Percentiles rank a stretch among this genome's conserved stretches.
Conservation (phyloP, 805 yeast genomes). For the Starmerella khaoyaiensis region DNA sequence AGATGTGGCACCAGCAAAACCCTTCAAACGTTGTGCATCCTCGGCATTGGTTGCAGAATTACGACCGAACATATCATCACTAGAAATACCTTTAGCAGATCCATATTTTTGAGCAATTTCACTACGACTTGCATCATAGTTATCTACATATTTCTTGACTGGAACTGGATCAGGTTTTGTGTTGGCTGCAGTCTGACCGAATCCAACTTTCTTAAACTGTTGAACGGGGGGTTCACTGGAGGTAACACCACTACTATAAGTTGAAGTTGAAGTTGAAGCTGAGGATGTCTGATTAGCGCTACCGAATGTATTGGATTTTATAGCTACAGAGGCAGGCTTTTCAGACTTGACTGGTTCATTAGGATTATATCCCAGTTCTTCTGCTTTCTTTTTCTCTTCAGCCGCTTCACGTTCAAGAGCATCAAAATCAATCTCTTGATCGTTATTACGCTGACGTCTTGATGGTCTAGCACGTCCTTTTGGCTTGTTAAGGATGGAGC, state of each 20-base stretch:
- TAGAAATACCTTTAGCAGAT: constrained; percentile 82
- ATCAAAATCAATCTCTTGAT: constrained; percentile 42
- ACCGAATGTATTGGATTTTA: constrained; percentile 5
- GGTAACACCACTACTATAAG: not conserved
- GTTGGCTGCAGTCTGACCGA: constrained; percentile 22
- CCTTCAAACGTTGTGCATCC: constrained; percentile 55
- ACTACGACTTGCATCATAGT: constrained; percentile 21
- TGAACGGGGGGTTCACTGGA: constrained; percentile 13
- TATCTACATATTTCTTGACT: constrained; percentile 37
- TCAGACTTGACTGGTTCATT: constrained; percentile 15
- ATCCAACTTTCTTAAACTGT: constrained; percentile 20
- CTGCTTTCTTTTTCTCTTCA: constrained; percentile 51
- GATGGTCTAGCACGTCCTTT: constrained; percentile 19
- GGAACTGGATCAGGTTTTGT: constrained; percentile 19
- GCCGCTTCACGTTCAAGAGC: constrained; percentile 67
- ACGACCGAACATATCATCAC: constrained; percentile 88
- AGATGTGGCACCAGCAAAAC: constrained; percentile 74
- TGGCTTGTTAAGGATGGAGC: constrained; percentile 12
- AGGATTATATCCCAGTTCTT: constrained; percentile 35
- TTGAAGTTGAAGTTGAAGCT: not conserved
- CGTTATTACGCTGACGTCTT: constrained; percentile 23
- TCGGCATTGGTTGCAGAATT: constrained; percentile 71
- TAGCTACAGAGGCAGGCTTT: constrained; percentile 7
- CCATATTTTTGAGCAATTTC: constrained; percentile 51
- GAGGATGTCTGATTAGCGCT: not conserved